Evolutionary conservation across 2,329 filamentous ascomycete genomes (phyloP), one percentile per base, ranked within the genome.

Genomic region (Fusarium sulawesiense): DNA sequence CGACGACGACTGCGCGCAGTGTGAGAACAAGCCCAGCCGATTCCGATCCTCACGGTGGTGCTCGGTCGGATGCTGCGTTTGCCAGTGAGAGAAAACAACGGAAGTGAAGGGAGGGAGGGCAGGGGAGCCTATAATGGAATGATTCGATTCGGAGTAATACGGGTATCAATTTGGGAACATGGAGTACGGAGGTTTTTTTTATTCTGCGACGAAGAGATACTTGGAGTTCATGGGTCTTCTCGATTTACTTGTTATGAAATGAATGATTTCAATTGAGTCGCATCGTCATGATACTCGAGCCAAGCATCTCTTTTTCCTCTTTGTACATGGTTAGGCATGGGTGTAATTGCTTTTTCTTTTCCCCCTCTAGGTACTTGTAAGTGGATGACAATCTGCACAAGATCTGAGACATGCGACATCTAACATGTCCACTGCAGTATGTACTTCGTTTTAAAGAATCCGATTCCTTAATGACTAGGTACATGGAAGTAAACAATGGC

Each of bases 41-140:
- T 73, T 77, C 54, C 72, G 70, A 45, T 81, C 80, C 9, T 76
- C 78, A 8, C 73, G 79, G 56, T 81, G 80, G 80, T 81, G 80
- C 56, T 77, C 76, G 5, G 75, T 78, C 18, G 79, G 78, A 51
- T 80, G 78, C 71, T 78, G 76, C 56, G 71, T 72, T 50, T 75
- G 73, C 42, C 72, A 74, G 58, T 75, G 51, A 75, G 16, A 25
- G n/a, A 53, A 29, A 41, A 47, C 30, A n/a, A 18, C n/a, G 42
- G 29, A 30, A 63, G 41, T 12, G 32, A 55, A 40, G 46, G 40
- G 13, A 41, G 40, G 49, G 46, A 27, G 48, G 12, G 10, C 18
- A 47, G 30, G 40, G 47, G 18, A 37, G 34, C 34, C 34, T n/a
- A 37, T 20, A n/a, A 32, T 27, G 46, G 46, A 29, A 63, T 48